phyloP scores from a whole-genome alignment of 1,139 yeast genomes.

The Saccharomycopsis crataegensis region DNA sequence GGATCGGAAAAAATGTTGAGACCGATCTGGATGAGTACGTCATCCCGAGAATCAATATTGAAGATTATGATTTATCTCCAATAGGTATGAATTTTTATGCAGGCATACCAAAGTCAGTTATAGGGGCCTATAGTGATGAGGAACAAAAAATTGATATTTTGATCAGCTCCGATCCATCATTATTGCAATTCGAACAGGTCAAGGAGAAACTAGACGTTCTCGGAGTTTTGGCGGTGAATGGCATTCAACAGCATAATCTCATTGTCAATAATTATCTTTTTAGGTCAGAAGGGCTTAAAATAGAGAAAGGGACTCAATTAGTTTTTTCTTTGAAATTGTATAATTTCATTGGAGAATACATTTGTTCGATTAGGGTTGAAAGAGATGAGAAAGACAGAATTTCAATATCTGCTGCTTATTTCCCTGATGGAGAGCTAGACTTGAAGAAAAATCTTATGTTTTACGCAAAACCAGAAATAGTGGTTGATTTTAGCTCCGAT shows the following conservation, averaged over 20 bases:
- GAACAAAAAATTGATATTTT: background rate
- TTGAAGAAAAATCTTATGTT: background rate
- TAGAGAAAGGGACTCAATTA: background rate
- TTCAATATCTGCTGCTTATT: background rate
- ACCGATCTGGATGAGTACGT: background rate
- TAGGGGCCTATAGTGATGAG: background rate
- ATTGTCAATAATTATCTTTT: background rate
- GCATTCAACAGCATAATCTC: background rate
- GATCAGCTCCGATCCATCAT: background rate
- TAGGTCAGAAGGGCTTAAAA: background rate
- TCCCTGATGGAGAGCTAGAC: background rate
- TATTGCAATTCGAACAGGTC: background rate
- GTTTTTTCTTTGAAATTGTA: conserved; percentile 1
- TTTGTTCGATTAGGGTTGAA: background rate
- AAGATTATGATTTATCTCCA: conserved; percentile 5
- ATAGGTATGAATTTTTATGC: background rate
- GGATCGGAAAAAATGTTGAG: background rate
- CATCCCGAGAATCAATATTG: background rate
- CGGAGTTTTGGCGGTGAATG: background rate
- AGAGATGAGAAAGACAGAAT: background rate
- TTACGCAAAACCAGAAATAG: background rate
- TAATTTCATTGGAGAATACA: conserved; percentile 6
- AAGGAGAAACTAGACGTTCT: background rate
- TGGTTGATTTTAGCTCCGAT: background rate
- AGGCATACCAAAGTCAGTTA: background rate